Evolutionary conservation across 2,329 filamentous ascomycete species (phyloP), one percentile per base, ranked within the genome.

Genomic region (Exophiala alcalophila): DNA sequence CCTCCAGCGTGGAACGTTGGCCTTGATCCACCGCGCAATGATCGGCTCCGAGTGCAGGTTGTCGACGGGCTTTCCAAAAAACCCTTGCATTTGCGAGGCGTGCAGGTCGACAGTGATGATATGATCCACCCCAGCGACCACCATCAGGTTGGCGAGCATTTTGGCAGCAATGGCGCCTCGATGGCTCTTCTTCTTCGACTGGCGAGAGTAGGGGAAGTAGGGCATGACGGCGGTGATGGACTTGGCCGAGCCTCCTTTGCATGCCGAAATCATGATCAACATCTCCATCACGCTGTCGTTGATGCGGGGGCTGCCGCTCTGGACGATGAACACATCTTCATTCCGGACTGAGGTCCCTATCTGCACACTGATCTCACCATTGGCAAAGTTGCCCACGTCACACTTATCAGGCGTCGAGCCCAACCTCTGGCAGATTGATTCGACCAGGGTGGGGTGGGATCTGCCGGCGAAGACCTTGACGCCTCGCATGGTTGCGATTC

Each of bases 271-370:
- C 87, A 98, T 94, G 68, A 98, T 97, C 62, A 98, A 78, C 62
- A 98, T 78, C 75, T 98, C 92, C 89, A 98, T 96, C 63, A 98
- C 89, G 61, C 88, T 94, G 70, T 98, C 92, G 66, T 98, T 98
- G 76, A 96, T 95, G 70, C 85, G 88, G 62, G 81, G 77, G 69
- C 92, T 96, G 54, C 92, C 92, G 51, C 91, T 97, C 73, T 98
- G 92, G 49, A 98, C 85, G 63, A 98, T 91, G 67, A 97, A 98
- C 59, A 98, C 91, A 77, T 98, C 91, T 67, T 97, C 94, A 64
- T 98, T 94, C 57, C 92, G 86, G 54, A 98, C 89, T 18, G 81
- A 84, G 36, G 66, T 67, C 25, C 78, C 76, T 58, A 84, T 81
- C 59, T 81, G 77, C 54, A 84, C 81, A 42, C 77, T 80, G 32